Evolutionary conservation across 768 basidiomycete genomes (phyloP).

Genomic region (Daedaleopsis nitida): DNA sequence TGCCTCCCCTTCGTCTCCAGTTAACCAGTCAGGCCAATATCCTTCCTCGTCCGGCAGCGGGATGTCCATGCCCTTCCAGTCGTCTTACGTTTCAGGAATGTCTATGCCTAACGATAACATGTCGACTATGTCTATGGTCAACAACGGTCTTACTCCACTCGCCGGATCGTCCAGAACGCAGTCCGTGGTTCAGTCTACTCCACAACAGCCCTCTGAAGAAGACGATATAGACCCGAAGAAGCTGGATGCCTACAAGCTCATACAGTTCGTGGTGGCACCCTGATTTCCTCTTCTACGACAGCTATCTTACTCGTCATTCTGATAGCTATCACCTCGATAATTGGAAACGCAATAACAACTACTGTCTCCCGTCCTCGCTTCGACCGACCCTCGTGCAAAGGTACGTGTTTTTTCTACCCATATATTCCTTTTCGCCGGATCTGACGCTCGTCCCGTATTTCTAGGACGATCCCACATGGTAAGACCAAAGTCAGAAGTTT

Average conservation of each 20-base stretch:
- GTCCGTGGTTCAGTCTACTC: background rate
- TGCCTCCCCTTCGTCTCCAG: constrained; percentile 46
- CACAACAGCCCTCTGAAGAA: constrained; percentile 38
- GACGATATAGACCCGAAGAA: constrained; percentile 73
- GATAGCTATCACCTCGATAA: constrained; percentile 89
- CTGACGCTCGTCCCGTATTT: constrained; percentile 7
- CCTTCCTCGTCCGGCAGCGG: constrained; percentile 38
- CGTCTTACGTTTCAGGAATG: constrained; percentile 57
- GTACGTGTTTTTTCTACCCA: constrained; percentile 33
- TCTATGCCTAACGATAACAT: constrained; percentile 61
- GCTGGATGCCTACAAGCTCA: constrained; percentile 79
- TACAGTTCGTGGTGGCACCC: constrained; percentile 51
- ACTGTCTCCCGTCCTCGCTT: constrained; percentile 86
- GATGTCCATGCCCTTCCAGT: constrained; percentile 32
- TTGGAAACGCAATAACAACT: constrained; percentile 80
- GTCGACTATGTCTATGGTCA: constrained; percentile 48
- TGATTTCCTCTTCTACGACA: no score
- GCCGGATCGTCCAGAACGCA: constrained; percentile 34
- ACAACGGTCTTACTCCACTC: constrained; percentile 28
- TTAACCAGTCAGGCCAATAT: constrained; percentile 25
- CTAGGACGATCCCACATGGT: constrained; percentile 85
- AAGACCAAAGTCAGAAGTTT: constrained; percentile 23
- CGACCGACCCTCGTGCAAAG: constrained; percentile 89
- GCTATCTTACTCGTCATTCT: background rate
- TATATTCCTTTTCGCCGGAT: background rate